Conservation (phyloP, 2,329 filamentous ascomycete genomes). For the Aspergillus flavus region DNA sequence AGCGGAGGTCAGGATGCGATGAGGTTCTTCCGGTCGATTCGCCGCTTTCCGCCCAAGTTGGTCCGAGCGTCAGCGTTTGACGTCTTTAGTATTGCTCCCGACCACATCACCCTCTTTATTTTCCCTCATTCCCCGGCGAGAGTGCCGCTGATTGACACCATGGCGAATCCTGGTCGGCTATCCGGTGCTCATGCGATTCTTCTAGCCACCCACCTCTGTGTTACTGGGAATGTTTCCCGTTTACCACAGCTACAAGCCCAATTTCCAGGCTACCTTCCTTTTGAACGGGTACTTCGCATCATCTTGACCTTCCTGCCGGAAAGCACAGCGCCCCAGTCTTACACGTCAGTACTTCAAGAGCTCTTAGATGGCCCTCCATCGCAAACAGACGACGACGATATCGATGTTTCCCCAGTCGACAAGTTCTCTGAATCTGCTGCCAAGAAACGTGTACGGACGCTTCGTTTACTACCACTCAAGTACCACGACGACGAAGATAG, state of each 20-base stretch:
- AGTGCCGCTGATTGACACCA: slow-evolving; percentile 25
- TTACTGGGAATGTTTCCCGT: slow-evolving; percentile 54
- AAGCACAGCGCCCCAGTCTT: slow-evolving; percentile 54
- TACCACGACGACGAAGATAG: slow-evolving; percentile 48
- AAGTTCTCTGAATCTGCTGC: slow-evolving; percentile 54
- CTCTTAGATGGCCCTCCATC: slow-evolving; percentile 42
- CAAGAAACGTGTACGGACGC: slow-evolving; percentile 54
- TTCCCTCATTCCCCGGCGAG: slow-evolving; percentile 7
- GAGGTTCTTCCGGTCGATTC: slow-evolving; percentile 33
- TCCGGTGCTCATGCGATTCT: slow-evolving; percentile 61
- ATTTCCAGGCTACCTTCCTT: slow-evolving; percentile 51
- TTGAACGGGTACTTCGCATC: slow-evolving; percentile 60
- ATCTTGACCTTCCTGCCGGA: slow-evolving; percentile 65
- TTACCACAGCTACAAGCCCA: slow-evolving; percentile 55
- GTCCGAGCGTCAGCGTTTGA: slow-evolving; percentile 20
- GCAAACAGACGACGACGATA: slow-evolving; percentile 30
- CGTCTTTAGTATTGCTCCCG: slow-evolving; percentile 17
- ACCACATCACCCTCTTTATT: slow-evolving; percentile 30
- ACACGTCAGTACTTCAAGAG: slow-evolving; percentile 52
- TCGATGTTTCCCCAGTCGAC: slow-evolving; percentile 52
- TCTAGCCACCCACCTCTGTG: slow-evolving; percentile 59
- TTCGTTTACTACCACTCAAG: slow-evolving; percentile 54
- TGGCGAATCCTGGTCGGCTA: slow-evolving; percentile 45
- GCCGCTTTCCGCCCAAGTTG: slow-evolving; percentile 26
- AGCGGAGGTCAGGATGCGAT: slow-evolving; percentile 33